A percentile compares a stretch with the other conserved stretches of the same genome.
phyloP scores from a whole-genome alignment of 768 basidiomycete genomes.

The Pleurotus tuber-regium region DNA sequence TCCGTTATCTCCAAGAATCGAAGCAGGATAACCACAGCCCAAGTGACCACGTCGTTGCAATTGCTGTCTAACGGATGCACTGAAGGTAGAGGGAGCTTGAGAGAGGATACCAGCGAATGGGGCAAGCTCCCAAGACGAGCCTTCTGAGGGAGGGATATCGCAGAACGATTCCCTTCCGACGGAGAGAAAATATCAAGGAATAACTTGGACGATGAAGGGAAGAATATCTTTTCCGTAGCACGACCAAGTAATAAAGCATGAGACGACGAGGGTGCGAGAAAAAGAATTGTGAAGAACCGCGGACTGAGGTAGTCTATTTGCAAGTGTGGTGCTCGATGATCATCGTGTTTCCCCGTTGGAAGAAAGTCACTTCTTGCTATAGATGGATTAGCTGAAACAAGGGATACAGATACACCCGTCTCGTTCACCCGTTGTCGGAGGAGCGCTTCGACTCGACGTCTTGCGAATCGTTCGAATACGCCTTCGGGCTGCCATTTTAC shows the following conservation, averaged over 20 bases:
- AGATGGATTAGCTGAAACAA: conserved; percentile 37
- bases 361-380: conserved; percentile 22
- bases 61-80: conserved; percentile 25
- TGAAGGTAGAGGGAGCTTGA: conserved; percentile 16
- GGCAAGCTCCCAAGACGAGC: conserved; percentile 6
- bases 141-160: conserved; percentile 8
- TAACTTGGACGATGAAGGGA: conserved; percentile 30
- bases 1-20: conserved; percentile 33
- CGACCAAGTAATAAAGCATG: conserved; percentile 41
- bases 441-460: conserved; percentile 29
- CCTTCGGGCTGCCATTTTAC: conserved; percentile 33
- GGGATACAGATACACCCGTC: conserved; percentile 30
- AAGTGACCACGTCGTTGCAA: conserved; percentile 10
- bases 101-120: background rate
- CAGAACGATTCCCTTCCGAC: background rate
- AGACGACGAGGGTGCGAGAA: conserved; percentile 39
- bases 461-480: conserved; percentile 31
- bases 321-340: conserved; percentile 15
- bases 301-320: conserved; percentile 43
- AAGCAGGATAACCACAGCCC: conserved; percentile 24
- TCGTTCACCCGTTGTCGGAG: conserved; percentile 33
- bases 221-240: conserved; percentile 36
- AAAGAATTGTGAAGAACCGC: conserved; percentile 45
- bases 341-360: background rate
- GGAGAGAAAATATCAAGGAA: conserved; percentile 34